Evolutionary conservation across 768 basidiomycete genomes (phyloP).

Genomic region (Clitopilus passeckerianus): DNA sequence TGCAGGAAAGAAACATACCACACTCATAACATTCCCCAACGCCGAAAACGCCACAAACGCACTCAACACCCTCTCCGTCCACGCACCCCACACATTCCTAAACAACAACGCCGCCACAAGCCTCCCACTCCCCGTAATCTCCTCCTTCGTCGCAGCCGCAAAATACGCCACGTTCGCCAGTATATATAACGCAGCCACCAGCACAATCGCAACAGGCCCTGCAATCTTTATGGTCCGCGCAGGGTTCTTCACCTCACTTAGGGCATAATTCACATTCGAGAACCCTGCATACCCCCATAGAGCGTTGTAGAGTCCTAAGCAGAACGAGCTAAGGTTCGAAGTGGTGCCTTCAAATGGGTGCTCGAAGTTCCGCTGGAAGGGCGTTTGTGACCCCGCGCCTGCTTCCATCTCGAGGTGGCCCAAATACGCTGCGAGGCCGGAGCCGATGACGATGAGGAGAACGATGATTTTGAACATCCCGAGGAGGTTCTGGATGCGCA

Average conservation of each 20-base stretch:
- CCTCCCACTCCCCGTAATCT: constrained; percentile 53
- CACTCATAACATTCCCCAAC: constrained; percentile 48
- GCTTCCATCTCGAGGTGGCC: constrained; percentile 18
- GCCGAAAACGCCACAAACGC: constrained; percentile 25
- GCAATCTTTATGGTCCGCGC: constrained; percentile 59
- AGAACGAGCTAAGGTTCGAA: constrained; percentile 36
- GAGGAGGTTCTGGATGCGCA: constrained; percentile 54
- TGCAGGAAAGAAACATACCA: constrained; percentile 14
- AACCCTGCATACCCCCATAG: constrained; percentile 53
- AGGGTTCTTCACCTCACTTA: constrained; percentile 61
- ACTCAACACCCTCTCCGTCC: constrained; percentile 35
- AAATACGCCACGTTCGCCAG: constrained; percentile 65
- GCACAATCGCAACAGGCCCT: constrained; percentile 52
- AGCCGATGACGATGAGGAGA: constrained; percentile 36
- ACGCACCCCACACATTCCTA: constrained; percentile 55
- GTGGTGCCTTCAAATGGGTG: constrained; percentile 27
- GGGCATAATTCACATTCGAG: constrained; percentile 63
- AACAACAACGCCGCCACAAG: constrained; percentile 68
- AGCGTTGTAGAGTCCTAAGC: constrained; percentile 31
- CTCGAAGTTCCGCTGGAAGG: constrained; percentile 21
- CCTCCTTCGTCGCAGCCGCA: constrained; percentile 59
- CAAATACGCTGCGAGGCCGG: constrained; percentile 37
- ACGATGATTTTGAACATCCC: constrained; percentile 51
- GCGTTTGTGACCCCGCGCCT: constrained; percentile 7
- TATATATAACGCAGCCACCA: constrained; percentile 53